Base-by-base conservation (phyloP, 1,139 yeast genomes). In the Hyphopichia pseudoburtonii region DNA sequence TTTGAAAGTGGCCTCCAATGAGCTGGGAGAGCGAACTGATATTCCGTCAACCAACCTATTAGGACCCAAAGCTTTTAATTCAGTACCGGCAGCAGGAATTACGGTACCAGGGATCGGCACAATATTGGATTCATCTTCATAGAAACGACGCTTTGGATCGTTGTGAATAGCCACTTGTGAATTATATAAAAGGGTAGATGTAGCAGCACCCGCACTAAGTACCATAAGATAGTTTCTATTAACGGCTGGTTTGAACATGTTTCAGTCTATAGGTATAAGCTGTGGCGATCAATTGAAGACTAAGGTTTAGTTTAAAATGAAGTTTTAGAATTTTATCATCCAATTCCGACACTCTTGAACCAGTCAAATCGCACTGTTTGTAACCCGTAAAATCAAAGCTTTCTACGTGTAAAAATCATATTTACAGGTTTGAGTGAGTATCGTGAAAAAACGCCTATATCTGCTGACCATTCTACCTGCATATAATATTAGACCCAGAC, bases 71-170 rank as follows among this genome's bases (percentile, higher is more conserved):
- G 57, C 45, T 45, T 70, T 62, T 40, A 69, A 54, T 46, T 73
- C 73, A 22, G 73, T 57, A 8, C 70, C 75, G 17, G 73, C 61
- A n/a, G 80, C 76, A n/a, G 78, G 65, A n/a, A 66, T 61, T 3
- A 68, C 64, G 1, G 76, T 74, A 15, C 80, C 87, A 48, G 78
- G 86, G 42, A 67, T 62, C 28, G 77, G 84, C 36, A 60, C 72
- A 37, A 66, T 67, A 30, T 61, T 60, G 32, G 68, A 64, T 35
- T 80, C 83, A 46, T 78, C 81, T 43, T 77, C 84, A 54, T 86
- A 84, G 52, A 84, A 83, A 23, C 57, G 62, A 42, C 86, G 71
- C 46, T 64, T 69, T 17, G 60, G 25, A 25, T 66, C 70, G 41
- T 56, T 58, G 22, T 35, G 36, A 19, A 60, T 47, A 30, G 48